Base-by-base conservation (phyloP, 257 asterid genomes). In the Scutellaria minor region DNA sequence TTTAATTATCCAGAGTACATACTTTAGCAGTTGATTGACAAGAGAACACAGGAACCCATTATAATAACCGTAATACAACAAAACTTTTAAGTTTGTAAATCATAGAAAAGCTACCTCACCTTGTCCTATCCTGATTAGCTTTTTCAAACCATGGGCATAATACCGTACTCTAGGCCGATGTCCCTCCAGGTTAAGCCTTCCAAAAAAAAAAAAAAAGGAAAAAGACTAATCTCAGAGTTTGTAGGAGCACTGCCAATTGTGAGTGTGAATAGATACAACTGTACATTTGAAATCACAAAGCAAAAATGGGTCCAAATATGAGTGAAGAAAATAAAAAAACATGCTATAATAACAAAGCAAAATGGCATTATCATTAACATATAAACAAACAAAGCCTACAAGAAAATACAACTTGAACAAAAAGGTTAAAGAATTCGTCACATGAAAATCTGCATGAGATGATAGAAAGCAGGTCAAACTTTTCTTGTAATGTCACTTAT, bases 91-190 rank as follows among this genome's bases (percentile, higher is more conserved):
- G 48, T 80, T 52, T 9, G 18, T 13, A 54, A 40, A 57, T 44
- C 69, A 71, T 66, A 70, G 55, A 62, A 64, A 58, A 58, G 72
- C 24, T 11, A 52, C 71, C 96, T 85, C 81, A 95, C 99, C 99
- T 82, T 92, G 93, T 64, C 99, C 99, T 68, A 92, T 95, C 85
- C 78, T 87, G 62, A 92, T 79, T 66, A 90, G 85, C 82, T 84
- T 88, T 76, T 89, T 95, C 83, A 92, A 79, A 67, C 92, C 97
- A 84, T 78, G 88, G 40, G 98, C 98, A 69, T 89, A 90, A 71
- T 84, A 87, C 55, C 98, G 89, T 64, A 95, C 99, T 82, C 85
- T 90, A 71, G 90, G 95, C 61, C 96, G 96, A 90, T 83, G 99
- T 68, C 93, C 94, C 79, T 85, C 96, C 80, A 92, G 92, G 85